Percentiles rank a stretch among this genome's conserved stretches.
Evolutionary conservation across 257 asterid species (phyloP).

Genomic region (Striga asiatica): DNA sequence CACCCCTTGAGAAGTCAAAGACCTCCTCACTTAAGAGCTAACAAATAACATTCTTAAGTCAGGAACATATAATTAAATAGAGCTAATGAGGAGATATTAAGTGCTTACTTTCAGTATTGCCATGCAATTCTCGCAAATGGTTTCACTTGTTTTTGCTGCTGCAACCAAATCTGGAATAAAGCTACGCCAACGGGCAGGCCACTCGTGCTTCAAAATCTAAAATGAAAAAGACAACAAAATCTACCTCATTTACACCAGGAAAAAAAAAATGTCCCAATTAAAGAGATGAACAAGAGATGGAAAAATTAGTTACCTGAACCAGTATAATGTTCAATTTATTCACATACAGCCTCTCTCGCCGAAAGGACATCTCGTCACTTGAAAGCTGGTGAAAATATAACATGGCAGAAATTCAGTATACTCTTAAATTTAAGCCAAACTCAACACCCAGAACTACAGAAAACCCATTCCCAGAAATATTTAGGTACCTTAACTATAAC

Average conservation of each 20-base stretch:
- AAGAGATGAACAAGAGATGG: not conserved
- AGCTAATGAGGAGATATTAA: not conserved
- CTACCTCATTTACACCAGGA: not conserved
- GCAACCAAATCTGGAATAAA: slow-evolving; percentile 96
- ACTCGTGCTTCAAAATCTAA: slow-evolving; percentile 96
- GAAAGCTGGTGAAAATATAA: slow-evolving; percentile 50
- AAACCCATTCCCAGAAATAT: not conserved
- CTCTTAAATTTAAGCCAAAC: not conserved
- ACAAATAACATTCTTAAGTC: slow-evolving; percentile 11
- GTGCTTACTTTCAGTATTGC: slow-evolving; percentile 68
- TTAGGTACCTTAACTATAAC: slow-evolving; percentile 80
- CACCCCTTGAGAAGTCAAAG: slow-evolving; percentile 98
- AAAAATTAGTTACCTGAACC: slow-evolving; percentile 67
- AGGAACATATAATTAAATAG: not conserved
- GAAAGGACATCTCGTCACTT: slow-evolving; percentile 83
- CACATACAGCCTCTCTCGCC: slow-evolving; percentile 85
- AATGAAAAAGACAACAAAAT: slow-evolving; percentile 8
- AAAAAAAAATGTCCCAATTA: not conserved
- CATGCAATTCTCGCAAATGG: slow-evolving; percentile 99
- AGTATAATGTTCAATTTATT: slow-evolving; percentile 73
- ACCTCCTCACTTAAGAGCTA: slow-evolving; percentile 99
- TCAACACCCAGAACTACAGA: not conserved
- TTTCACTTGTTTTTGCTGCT: slow-evolving; percentile 93
- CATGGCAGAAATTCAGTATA: slow-evolving; percentile 11
- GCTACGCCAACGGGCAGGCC: slow-evolving; percentile 94